Evolutionary conservation across 768 basidiomycete genomes (phyloP).

Genomic region (Crepidotus variabilis): DNA sequence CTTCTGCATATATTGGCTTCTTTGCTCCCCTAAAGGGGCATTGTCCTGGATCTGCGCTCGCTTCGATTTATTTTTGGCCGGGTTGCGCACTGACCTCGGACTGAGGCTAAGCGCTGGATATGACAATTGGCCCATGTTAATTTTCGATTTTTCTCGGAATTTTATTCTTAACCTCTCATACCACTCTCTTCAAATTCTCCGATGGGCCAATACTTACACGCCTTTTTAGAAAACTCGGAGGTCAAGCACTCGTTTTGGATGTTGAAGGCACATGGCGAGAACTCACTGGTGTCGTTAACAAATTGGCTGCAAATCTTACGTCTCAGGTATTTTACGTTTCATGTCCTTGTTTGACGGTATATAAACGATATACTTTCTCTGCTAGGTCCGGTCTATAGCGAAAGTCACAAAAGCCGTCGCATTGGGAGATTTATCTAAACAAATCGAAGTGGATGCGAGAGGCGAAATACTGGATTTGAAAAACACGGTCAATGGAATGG

Average conservation of each 20-base stretch:
- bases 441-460: slow-evolving; percentile 86
- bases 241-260: slow-evolving; percentile 81
- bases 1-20: too few species aligned
- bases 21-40: too few species aligned
- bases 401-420: slow-evolving; percentile 95
- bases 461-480: slow-evolving; percentile 89
- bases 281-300: slow-evolving; percentile 79
- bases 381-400: slow-evolving; percentile 76
- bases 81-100: too few species aligned
- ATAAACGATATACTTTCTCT: neutral
- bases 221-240: slow-evolving; percentile 68
- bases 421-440: slow-evolving; percentile 81
- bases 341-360: neutral
- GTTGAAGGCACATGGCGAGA: slow-evolving; percentile 92
- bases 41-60: too few species aligned
- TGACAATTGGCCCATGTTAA: too few species aligned
- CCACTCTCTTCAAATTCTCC: neutral
- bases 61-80: too few species aligned
- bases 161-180: neutral
- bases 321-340: slow-evolving; percentile 44
- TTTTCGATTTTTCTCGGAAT: too few species aligned
- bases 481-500: slow-evolving; percentile 60
- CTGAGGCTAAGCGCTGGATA: too few species aligned
- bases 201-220: neutral
- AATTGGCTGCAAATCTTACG: slow-evolving; percentile 75